phyloP scores from a whole-genome alignment of 2,329 filamentous ascomycete species.

The Hypoxylon sp. region DNA sequence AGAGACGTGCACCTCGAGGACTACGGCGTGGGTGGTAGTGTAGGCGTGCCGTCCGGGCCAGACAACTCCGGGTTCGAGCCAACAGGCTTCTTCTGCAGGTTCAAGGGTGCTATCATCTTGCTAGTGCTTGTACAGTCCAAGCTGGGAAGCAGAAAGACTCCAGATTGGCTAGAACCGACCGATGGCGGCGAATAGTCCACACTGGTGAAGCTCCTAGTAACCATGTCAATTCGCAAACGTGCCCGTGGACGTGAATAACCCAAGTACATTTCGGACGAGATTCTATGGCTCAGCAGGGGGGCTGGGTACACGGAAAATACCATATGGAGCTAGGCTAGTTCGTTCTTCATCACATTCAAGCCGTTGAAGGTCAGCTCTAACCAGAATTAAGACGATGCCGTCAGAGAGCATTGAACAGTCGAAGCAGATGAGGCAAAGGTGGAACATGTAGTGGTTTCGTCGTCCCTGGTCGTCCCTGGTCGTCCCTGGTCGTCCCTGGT shows the following conservation, averaged over 20 bases:
- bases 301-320: conserved; percentile 34
- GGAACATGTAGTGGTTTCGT: conserved; percentile 63
- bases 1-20: conserved; percentile 46
- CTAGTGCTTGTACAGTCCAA: conserved; percentile 36
- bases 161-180: conserved; percentile 43
- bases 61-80: conserved; percentile 51
- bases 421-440: conserved; percentile 61
- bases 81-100: conserved; percentile 48
- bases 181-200: conserved; percentile 36
- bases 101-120: conserved; percentile 43
- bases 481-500: no score
- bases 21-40: conserved; percentile 40
- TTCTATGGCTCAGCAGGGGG: conserved; percentile 27
- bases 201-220: conserved; percentile 39
- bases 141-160: conserved; percentile 15
- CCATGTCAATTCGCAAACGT: conserved; percentile 26
- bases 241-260: conserved; percentile 14
- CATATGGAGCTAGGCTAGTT: conserved; percentile 32
- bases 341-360: conserved; percentile 22
- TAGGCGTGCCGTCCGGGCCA: conserved; percentile 51
- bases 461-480: conserved; percentile 56
- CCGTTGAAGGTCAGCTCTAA: conserved; percentile 1
- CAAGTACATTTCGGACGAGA: conserved; percentile 35
- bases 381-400: conserved; percentile 30
- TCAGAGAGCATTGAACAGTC: conserved; percentile 45